Base-by-base conservation (phyloP, 495 filamentous ascomycete species). In the Entonaema liquescens region DNA sequence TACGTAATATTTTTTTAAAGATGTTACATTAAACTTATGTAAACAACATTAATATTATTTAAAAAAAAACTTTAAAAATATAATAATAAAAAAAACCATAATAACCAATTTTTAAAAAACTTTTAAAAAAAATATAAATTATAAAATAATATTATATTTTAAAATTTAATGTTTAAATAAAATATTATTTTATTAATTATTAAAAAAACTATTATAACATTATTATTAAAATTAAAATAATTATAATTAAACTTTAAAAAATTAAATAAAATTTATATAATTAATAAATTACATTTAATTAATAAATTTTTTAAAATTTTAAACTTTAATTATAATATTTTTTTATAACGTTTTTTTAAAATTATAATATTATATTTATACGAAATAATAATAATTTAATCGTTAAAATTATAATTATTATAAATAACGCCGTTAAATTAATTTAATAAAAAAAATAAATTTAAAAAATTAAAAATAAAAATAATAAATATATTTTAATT, bases 401-500 rank as follows among this genome's bases (percentile, higher is more conserved):
- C 26, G 26, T 58, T 58, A 58, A 58, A 58, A 28, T 7, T 2
- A 26, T 28, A 21, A 40, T 58, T 2, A 58, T 28, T 28, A 58
- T 58, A 21, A 40, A 58, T 26, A 40, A 58, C 13, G 13, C n/a
- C 26, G 26, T 58, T 25, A 38, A 40, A 40, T 26, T 40, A 8
- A 40, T 25, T 40, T 58, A 58, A 58, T 58, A 58, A 12, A 26
- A 58, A 58, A 58, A 58, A 15, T 58, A 58, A 58, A 58, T 1
- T 2, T 42, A 23, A 40, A 58, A 58, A 28, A 38, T 58, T 58
- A 40, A 57, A 57, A 33, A 23, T 47, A 58, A 58, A 23, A 40
- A 58, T 21, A 58, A 25, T 25, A 40, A 58, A 58, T 9, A 40
- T 19, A 25, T 9, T 60, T 74, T 19, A 62, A 60, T 28, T 72